Base-by-base conservation (phyloP, 169 alveolate species). In the Fabrea salina region DNA sequence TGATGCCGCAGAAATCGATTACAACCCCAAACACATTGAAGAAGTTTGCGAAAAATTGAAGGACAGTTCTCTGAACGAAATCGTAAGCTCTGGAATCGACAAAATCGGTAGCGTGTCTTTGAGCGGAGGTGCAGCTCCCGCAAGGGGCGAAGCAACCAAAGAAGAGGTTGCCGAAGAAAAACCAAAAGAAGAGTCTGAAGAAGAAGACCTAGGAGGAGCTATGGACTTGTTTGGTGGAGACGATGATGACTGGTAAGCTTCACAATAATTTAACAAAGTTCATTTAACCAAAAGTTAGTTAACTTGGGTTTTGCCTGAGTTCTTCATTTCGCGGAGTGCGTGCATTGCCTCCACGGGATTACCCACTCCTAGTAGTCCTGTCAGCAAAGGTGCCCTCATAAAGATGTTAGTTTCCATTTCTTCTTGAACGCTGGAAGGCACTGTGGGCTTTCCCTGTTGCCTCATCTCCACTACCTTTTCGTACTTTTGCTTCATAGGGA, bases 401-500 rank as follows among this genome's bases (percentile, higher is more conserved):
- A 77, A 77, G 32, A 77, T 50, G 61, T 77, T 77, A 25, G 37
- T 59, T 61, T 77, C 6, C 5, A 33, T 47, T 44, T 77, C 83
- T 16, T 77, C 49, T 43, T 35, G 27, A 25, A 89, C 27, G 6
- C 86, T 77, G 1, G 92, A 83, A 4, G 94, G 94, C 1, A 89
- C 90, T 41, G 94, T 89, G 32, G 82, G 83, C 19, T 59, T n/a
- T 6, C 82, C 88, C 44, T 58, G 50, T 0, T 61, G 32, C 32
- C 64, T 19, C 27, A 68, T 61, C 1, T 72, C 44, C 44, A 59
- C 37, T n/a, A 88, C 89, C 7, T 53, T 32, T 49, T 82, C 16
- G 22, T 35, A 40, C 61, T 61, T 54, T 3, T 57, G 19, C 47
- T 76, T n/a, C 3, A 82, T 25, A n/a, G 66, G 2, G 33, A 16